These are phyloP conservation scores for Tolypocladium capitatum DNA, from an alignment of 2,329 filamentous ascomycete genomes.

Conservation along the genomic window DNA sequence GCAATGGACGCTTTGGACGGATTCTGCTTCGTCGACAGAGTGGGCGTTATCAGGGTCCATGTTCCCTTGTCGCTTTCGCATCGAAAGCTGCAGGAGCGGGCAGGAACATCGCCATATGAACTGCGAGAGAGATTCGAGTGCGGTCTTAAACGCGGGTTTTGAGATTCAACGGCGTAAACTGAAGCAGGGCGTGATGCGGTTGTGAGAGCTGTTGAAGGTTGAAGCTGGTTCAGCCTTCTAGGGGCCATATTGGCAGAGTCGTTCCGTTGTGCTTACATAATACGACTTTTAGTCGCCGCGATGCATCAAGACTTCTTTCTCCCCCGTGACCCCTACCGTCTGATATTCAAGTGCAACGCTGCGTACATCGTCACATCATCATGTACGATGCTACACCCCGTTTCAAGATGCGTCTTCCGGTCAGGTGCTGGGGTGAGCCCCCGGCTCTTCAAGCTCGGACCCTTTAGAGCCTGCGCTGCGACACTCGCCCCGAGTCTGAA, in stretches of 20 bases:
- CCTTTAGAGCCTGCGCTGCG: slow-evolving; percentile 12
- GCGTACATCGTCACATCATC: slow-evolving; percentile 5
- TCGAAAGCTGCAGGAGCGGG: slow-evolving; percentile 7
- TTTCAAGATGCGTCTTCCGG: slow-evolving; percentile 14
- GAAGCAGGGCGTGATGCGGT: background rate
- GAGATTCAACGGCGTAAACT: background rate
- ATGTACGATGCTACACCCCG: slow-evolving; percentile 24
- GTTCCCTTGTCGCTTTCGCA: slow-evolving; percentile 10
- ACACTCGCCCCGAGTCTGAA: slow-evolving; percentile 11
- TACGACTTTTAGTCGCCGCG: background rate
- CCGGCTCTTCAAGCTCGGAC: slow-evolving; percentile 2
- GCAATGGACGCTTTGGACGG: background rate
- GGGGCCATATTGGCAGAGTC: background rate
- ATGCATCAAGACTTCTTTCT: background rate
- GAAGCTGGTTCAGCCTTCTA: too few species aligned
- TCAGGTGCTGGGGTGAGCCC: slow-evolving; percentile 5
- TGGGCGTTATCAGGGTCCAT: slow-evolving; percentile 18
- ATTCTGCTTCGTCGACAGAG: slow-evolving; percentile 3
- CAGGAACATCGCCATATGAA: background rate
- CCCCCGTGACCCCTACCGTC: background rate
- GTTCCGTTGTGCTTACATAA: background rate
- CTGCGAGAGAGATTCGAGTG: background rate
- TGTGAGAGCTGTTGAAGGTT: background rate
- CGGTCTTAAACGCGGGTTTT: too few species aligned
- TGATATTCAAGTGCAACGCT: background rate